Conservation (phyloP, 495 filamentous ascomycete species). For the Aspergillus biplanus region DNA sequence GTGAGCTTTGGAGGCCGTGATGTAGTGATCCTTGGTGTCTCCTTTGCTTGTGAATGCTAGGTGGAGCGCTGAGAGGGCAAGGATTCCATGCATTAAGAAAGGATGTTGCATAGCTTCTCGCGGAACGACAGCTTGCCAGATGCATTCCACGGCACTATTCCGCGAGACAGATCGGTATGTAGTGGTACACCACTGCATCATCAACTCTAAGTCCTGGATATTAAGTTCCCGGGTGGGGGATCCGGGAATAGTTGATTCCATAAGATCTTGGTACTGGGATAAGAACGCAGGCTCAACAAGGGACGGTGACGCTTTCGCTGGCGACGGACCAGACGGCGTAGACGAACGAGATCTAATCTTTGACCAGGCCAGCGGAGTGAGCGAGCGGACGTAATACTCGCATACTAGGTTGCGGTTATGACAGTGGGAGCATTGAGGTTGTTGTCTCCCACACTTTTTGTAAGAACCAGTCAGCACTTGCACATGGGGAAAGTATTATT, state of each 20-base stretch:
- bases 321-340: slow-evolving; percentile 20
- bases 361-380: slow-evolving; percentile 33
- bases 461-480: slow-evolving; percentile 23
- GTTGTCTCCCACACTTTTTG: slow-evolving; percentile 19
- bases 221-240: slow-evolving; percentile 18
- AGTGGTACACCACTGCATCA: slow-evolving; percentile 51
- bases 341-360: slow-evolving; percentile 27
- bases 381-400: slow-evolving; percentile 29
- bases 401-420: slow-evolving; percentile 39
- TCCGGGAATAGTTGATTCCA: slow-evolving; percentile 13
- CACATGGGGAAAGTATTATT: slow-evolving; percentile 1
- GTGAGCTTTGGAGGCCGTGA: slow-evolving; percentile 39
- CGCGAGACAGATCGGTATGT: slow-evolving; percentile 47
- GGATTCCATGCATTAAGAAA: slow-evolving; percentile 52
- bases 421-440: slow-evolving; percentile 37
- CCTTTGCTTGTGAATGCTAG: slow-evolving; percentile 31
- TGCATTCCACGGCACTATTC: slow-evolving; percentile 31
- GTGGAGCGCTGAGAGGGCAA: slow-evolving; percentile 54
- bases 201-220: slow-evolving; percentile 46
- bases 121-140: slow-evolving; percentile 53
- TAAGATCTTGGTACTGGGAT: slow-evolving; percentile 19
- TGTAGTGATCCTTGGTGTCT: slow-evolving; percentile 28
- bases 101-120: slow-evolving; percentile 48
- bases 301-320: slow-evolving; percentile 18
- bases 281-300: slow-evolving; percentile 14